Conservation (phyloP, 2,329 filamentous ascomycete genomes). For the Rhinocladiella similis region DNA sequence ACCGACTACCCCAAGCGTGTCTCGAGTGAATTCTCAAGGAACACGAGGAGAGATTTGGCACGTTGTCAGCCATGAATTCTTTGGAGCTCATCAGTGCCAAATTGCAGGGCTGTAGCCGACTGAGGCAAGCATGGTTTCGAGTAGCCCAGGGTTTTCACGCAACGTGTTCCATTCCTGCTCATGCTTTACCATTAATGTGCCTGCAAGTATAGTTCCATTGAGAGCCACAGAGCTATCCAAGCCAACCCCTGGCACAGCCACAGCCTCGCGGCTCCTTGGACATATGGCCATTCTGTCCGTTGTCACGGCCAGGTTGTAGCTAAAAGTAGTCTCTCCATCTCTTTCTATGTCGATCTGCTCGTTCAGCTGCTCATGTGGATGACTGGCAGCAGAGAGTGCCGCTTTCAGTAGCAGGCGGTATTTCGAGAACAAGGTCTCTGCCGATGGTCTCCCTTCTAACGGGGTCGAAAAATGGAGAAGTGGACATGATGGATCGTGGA, state of each 20-base stretch:
- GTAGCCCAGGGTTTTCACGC: constrained; percentile 38
- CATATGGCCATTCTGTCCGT: constrained; percentile 54
- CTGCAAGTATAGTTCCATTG: constrained; percentile 59
- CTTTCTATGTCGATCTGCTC: constrained; percentile 16
- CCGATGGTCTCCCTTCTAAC: constrained; percentile 8
- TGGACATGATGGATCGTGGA: constrained; percentile 44
- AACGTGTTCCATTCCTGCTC: constrained; percentile 55
- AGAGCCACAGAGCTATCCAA: constrained; percentile 48
- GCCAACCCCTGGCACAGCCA: constrained; percentile 40
- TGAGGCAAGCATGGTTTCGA: constrained; percentile 45
- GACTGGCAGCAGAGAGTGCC: constrained; percentile 30
- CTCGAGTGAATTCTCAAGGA: no score
- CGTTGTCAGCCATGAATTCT: neutral
- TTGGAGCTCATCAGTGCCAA: neutral
- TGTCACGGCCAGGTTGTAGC: constrained; percentile 62
- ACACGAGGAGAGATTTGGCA: neutral
- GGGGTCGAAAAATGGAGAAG: constrained; percentile 26
- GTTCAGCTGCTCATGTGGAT: constrained; percentile 7
- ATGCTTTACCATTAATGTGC: constrained; percentile 60
- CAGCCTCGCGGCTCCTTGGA: constrained; percentile 50
- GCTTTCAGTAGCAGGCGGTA: constrained; percentile 45
- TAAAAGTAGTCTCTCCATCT: constrained; percentile 41
- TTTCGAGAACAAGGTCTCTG: constrained; percentile 36
- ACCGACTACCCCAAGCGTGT: no score
- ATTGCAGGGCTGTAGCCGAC: constrained; percentile 40